Evolutionary conservation across 129 eudicot genomes (phyloP), one percentile per base, ranked within the genome.

Genomic region (Solidago caesia): DNA sequence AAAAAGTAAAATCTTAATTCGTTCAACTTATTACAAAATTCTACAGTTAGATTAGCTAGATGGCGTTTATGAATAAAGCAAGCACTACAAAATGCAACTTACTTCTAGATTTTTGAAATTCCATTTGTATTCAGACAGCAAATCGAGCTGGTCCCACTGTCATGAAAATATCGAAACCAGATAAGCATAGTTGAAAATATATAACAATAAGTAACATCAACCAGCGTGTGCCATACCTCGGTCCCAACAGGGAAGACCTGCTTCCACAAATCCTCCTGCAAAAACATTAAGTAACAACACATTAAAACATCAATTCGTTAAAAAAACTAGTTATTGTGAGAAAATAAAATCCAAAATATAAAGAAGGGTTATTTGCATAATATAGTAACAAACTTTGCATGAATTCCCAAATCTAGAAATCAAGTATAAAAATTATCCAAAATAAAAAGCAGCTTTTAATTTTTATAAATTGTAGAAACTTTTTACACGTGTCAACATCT

Each of bases 141-240:
- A 76, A 79, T 95, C 96, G 57, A 95, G 79, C 76, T 91, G 99
- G 75, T 95, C 97, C 99, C 99, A 95, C 99, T 95, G 87, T 43
- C 73, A 82, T 21, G 5, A 13, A 62, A 57, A 68, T 44, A 64
- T 53, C 5, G 44, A 69, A 7, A 53, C 6, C 7, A 14, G 6
- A 11, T 52, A 13, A 13, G 21, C 21, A 52, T 14, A 1, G 6
- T 52, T 4, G 5, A 52, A 5, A 52, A 52, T 52, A 16, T 39
- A 39, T 5, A 44, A 26, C 11, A 13, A 63, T 67, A 52, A 81
- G 72, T 67, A 68, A 5, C 44, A 48, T 42, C 51, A 27, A 64
- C 11, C 7, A 12, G 9, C 12, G 60, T n/a, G 16, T 25, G 64
- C n/a, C 78, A 27, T 7, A 88, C 99, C 99, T 95, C 99, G 14